These are phyloP conservation scores for Trichoderma atrobrunneum DNA, from an alignment of 2,329 filamentous ascomycete species.

Conservation along the genomic window DNA sequence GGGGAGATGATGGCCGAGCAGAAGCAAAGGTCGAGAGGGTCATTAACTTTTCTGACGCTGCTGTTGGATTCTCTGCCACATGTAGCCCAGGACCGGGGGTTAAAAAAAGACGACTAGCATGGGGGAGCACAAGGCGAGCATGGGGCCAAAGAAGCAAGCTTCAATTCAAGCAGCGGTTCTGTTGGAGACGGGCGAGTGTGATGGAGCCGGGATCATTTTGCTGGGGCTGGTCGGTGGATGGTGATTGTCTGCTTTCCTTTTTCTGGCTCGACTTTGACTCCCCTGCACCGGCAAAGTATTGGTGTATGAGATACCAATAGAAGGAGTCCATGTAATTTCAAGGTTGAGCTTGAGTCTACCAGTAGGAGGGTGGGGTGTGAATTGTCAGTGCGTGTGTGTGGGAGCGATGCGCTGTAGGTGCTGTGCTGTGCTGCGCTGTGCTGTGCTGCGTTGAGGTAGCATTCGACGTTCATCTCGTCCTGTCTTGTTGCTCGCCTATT, in stretches of 20 bases:
- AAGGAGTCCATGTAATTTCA: background rate
- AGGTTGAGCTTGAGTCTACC: background rate
- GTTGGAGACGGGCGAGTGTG: slow-evolving; percentile 2
- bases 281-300: background rate
- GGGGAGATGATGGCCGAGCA: background rate
- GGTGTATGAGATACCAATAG: background rate
- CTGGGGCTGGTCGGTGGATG: slow-evolving; percentile 11
- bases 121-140: slow-evolving; percentile 15
- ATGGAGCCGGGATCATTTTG: background rate
- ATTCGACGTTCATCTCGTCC: background rate
- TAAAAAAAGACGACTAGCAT: slow-evolving; percentile 2
- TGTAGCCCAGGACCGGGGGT: background rate
- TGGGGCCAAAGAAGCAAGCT: slow-evolving; percentile 14
- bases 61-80: background rate
- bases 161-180: background rate
- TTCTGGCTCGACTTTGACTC: background rate
- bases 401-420: background rate
- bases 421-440: background rate
- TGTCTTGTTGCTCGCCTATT: background rate
- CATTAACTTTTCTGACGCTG: background rate
- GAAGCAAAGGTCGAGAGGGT: background rate
- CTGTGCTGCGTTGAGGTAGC: background rate
- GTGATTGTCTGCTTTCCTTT: slow-evolving; percentile 9
- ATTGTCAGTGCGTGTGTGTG: slow-evolving; percentile 6
- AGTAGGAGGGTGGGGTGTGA: slow-evolving; percentile 11